Evolutionary conservation across 352 stramenopile species (phyloP), one percentile per base, ranked within the genome.

Genomic region (Phytophthora hybrid): DNA sequence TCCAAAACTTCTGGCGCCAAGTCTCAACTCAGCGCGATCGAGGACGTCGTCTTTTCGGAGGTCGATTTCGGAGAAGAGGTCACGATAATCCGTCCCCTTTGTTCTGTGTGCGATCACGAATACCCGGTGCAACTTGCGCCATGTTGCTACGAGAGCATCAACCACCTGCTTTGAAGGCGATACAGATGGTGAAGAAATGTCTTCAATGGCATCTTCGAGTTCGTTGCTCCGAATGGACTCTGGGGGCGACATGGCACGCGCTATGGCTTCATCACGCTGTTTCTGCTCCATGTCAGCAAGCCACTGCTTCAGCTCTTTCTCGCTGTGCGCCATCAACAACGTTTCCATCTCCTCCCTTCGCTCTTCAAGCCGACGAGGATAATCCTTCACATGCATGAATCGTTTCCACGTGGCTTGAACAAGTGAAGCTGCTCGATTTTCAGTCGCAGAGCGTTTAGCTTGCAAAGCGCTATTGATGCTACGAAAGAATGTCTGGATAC

Each of bases 1-100:
- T 0, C 84, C 80, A 19, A 93, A 89, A 32, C 70, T 69, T 21
- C 74, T 69, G 16, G 82, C 59, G 0, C 87, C 87, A 19, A 77
- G n/a, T 26, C 87, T 83, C 62, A 95, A 78, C 44, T 91, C 82
- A 7, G 84, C 81, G 7, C 88, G 84, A 69, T 95, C 87, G 2
- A 95, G 65, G 3, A 88, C 72, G 5, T 85, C 82, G 44, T 90
- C 80, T 37, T 73, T 69, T 14, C 82, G 81, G 10, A 70, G 59
- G 67, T 93, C 87, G 0, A 93, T 72, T n/a, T 76, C 65, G 10
- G 62, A 64, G 47, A 90, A 93, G 14, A 93, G 55, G 0, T 59
- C 39, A 3, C 52, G 32, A n/a, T 75, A 82, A 23, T 67, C 56
- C 0, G 59, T 60, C 13, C 57, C 68, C n/a, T 77, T 74, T 5